Conservation (phyloP, 148 eudicot genomes). For the Silene latifolia region DNA sequence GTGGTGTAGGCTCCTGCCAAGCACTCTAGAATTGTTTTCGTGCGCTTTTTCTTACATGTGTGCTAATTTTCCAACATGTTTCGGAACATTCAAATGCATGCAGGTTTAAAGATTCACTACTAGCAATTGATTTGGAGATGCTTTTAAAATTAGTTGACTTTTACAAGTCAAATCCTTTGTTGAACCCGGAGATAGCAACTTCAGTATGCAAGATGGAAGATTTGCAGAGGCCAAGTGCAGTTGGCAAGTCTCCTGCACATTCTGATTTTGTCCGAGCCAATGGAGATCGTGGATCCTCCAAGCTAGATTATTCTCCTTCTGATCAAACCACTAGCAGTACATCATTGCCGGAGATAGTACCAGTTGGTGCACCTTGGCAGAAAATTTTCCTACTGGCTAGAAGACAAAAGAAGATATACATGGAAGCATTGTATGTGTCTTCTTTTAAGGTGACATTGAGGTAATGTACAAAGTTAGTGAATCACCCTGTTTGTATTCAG, state of each 20-base stretch:
- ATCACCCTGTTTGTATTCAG: neutral
- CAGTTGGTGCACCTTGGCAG: conserved; percentile 99
- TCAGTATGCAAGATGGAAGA: conserved; percentile 32
- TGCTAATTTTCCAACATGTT: neutral
- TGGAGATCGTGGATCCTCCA: conserved; percentile 24
- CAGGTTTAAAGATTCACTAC: conserved; percentile 83
- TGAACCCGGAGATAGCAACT: conserved; percentile 37
- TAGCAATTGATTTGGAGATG: conserved; percentile 87
- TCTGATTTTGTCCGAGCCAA: conserved; percentile 24
- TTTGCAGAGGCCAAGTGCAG: conserved; percentile 30
- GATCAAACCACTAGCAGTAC: conserved; percentile 27
- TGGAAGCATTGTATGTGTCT: conserved; percentile 64
- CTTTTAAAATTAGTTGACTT: conserved; percentile 68
- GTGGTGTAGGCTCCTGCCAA: neutral
- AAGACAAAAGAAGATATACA: conserved; percentile 81
- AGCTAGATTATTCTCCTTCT: conserved; percentile 21
- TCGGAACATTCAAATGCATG: conserved; percentile 23
- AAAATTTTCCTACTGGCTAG: conserved; percentile 69
- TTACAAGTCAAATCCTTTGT: conserved; percentile 44
- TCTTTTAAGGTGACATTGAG: conserved; percentile 67
- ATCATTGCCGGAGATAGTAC: conserved; percentile 54
- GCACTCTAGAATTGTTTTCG: neutral
- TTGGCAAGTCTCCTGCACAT: conserved; percentile 24
- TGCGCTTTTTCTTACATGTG: neutral
- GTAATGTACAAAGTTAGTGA: conserved; percentile 30